Evolutionary conservation across 148 eudicot species (phyloP), one percentile per base, ranked within the genome.

Genomic region (Talinum fruticosum): DNA sequence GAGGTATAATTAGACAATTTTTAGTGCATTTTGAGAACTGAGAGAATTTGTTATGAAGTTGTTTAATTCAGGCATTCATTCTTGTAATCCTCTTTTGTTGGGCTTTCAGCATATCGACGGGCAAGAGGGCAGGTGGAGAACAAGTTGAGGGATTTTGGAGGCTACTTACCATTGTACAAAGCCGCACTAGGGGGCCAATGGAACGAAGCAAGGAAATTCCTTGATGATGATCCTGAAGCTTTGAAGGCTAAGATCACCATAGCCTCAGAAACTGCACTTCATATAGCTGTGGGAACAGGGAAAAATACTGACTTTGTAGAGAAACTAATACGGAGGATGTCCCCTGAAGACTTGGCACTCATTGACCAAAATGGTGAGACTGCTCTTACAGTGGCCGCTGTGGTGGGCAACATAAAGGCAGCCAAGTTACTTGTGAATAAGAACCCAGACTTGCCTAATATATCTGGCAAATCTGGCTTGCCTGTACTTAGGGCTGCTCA

Each of bases 351-450:
- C 59, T 76, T 76, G 72, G 79, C 83, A 21, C 36, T 61, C 8
- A 70, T 66, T 15, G 79, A 81, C 62, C 83, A 75, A 44, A 76
- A 81, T 30, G 83, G 83, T 8, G 83, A 81, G 41, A 80, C 83
- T 32, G 83, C 83, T 14, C 79, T 75, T 45, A 61, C 83, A 3
- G 70, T 76, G 29, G 83, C 83, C 45, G 83, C 83, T 0, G 35
- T 69, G 0, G 83, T 81, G 8, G 83, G 83, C 26, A 81, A 81
- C 72, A 24, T 70, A 24, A 16, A 33, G 36, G 80, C 76, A 19
- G 83, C 83, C 36, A 81, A 72, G 72, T 33, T 81, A 51, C 49
- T 81, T 45, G 80, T 81, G 14, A 77, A 72, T 38, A 81, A 76
- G 44, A 81, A 81, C 65, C 80, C 83, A 0, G 73, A 81, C 59